phyloP scores from a whole-genome alignment of 257 asterid genomes.

The Nemophila menziesii region DNA sequence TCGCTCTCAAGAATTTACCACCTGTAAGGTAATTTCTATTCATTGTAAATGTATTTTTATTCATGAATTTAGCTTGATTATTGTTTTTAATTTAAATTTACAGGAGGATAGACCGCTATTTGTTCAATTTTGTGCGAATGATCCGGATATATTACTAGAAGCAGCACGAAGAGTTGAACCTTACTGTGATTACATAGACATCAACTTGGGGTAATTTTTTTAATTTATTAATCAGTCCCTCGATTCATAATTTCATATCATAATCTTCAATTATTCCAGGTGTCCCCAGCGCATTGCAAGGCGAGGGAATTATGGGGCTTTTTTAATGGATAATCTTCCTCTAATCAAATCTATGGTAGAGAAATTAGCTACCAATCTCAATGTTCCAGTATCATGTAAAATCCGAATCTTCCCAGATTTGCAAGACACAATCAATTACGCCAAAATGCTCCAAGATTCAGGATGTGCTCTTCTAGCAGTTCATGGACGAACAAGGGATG shows the following conservation, averaged over 20 bases:
- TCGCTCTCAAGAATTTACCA: conserved; percentile 72
- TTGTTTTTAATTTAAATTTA: conserved; percentile 10
- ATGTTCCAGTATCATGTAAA: conserved; percentile 82
- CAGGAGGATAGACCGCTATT: conserved; percentile 97
- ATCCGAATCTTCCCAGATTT: conserved; percentile 71
- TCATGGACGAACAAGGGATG: conserved; percentile 93
- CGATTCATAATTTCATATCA: no score
- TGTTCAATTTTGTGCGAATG: conserved; percentile 96
- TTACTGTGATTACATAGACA: conserved; percentile 77
- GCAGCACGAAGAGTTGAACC: conserved; percentile 89
- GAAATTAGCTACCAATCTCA: conserved; percentile 56
- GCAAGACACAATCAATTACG: conserved; percentile 71
- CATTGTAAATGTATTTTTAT: no score
- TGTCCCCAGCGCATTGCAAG: conserved; percentile 95
- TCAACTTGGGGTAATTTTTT: conserved; percentile 93
- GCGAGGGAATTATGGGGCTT: conserved; percentile 90
- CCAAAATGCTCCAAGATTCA: conserved; percentile 91
- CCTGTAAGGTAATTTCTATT: conserved; percentile 69
- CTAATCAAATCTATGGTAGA: conserved; percentile 77
- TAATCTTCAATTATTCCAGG: no score
- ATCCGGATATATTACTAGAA: conserved; percentile 68
- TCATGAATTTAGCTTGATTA: conserved; percentile 2
- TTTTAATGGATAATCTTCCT: conserved; percentile 94
- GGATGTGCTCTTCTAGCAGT: conserved; percentile 92
- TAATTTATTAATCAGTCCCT: no score